Conservation (phyloP, 116 monocot species). For the Dioscorea cayenensis region DNA sequence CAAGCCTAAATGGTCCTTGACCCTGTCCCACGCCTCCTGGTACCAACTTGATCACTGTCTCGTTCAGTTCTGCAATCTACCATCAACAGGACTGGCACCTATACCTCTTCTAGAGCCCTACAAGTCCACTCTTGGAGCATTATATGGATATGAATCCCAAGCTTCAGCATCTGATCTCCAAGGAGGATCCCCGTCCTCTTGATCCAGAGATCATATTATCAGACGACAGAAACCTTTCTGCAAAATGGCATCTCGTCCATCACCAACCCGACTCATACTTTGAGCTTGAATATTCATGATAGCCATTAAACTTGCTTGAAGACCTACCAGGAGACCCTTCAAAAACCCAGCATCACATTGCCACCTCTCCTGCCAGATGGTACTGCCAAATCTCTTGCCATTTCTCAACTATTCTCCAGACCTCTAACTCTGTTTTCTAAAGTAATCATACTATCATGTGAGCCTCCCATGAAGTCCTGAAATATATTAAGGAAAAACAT, state of each 20-base stretch:
- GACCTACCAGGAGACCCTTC: conserved; percentile 65
- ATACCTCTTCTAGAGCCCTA: conserved; percentile 47
- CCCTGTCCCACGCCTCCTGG: conserved; percentile 72
- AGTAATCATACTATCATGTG: conserved; percentile 91
- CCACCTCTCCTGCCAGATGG: conserved; percentile 61
- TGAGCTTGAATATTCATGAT: conserved; percentile 55
- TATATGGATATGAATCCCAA: conserved; percentile 51
- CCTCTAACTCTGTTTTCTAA: conserved; percentile 88
- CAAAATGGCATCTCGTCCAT: conserved; percentile 46
- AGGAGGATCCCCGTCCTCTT: conserved; percentile 49
- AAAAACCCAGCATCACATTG: conserved; percentile 48
- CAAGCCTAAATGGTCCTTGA: conserved; percentile 72
- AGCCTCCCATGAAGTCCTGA: conserved; percentile 97
- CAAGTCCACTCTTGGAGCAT: conserved; percentile 29
- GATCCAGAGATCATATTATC: conserved; percentile 33
- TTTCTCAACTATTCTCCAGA: conserved; percentile 94
- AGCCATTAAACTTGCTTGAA: conserved; percentile 67
- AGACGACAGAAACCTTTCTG: conserved; percentile 60
- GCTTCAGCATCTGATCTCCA: conserved; percentile 71
- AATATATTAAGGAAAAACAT: not conserved
- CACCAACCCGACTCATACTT: conserved; percentile 58
- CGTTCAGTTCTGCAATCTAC: conserved; percentile 46
- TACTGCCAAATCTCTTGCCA: conserved; percentile 67
- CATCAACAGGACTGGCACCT: conserved; percentile 26
- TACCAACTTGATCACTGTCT: conserved; percentile 42